phyloP scores from a whole-genome alignment of 2,329 filamentous ascomycete species.

The Venturia effusa region DNA sequence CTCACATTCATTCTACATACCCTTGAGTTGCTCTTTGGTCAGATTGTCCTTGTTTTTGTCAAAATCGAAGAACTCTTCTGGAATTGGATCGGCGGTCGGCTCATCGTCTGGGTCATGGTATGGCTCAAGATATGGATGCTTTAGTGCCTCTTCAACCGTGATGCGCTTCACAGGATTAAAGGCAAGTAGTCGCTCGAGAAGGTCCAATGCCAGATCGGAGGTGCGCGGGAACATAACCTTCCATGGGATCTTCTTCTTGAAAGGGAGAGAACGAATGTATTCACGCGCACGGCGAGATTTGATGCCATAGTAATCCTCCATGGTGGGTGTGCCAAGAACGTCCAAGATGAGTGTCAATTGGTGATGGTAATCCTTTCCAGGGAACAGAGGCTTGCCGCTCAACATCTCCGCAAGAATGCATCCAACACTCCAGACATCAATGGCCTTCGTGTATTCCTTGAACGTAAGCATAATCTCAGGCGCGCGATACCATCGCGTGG shows the following conservation, averaged over 20 bases:
- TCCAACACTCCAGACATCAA: slow-evolving; percentile 97
- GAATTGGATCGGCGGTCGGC: slow-evolving; percentile 90
- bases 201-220: slow-evolving; percentile 88
- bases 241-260: slow-evolving; percentile 99
- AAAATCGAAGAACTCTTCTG: slow-evolving; percentile 99
- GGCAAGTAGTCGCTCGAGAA: slow-evolving; percentile 88
- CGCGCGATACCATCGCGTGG: slow-evolving; percentile 96
- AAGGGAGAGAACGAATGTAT: slow-evolving; percentile 94
- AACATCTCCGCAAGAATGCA: slow-evolving; percentile 98
- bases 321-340: slow-evolving; percentile 92
- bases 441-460: slow-evolving; percentile 99
- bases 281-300: slow-evolving; percentile 94
- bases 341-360: slow-evolving; percentile 95
- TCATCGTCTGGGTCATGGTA: slow-evolving; percentile 99
- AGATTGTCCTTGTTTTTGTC: slow-evolving; percentile 99
- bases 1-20: slow-evolving; percentile 34
- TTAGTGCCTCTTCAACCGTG: slow-evolving; percentile 91
- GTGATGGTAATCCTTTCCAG: slow-evolving; percentile 98
- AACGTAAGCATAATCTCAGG: slow-evolving; percentile 99
- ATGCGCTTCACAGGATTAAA: slow-evolving; percentile 99
- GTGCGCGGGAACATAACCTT: slow-evolving; percentile 96
- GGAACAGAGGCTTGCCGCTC: slow-evolving; percentile 94
- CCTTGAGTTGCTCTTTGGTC: slow-evolving; percentile 96
- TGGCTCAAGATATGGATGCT: slow-evolving; percentile 95
- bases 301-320: slow-evolving; percentile 99